These are phyloP conservation scores for Cladosporium sp. DNA, from an alignment of 2,329 filamentous ascomycete genomes.

Conservation along the genomic window DNA sequence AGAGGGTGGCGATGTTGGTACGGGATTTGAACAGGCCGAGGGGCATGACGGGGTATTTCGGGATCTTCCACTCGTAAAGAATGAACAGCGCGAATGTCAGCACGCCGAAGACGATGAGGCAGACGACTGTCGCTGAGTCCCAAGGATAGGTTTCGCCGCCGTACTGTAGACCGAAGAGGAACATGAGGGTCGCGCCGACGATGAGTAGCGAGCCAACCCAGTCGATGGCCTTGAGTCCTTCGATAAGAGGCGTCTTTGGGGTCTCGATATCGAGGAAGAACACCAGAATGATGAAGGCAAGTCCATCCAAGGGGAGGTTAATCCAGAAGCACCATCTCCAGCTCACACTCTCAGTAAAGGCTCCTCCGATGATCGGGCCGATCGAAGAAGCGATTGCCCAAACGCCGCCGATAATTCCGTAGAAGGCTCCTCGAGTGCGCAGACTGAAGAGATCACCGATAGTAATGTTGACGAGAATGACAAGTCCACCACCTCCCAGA, in stretches of 20 bases:
- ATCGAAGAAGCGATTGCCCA: conserved; percentile 66
- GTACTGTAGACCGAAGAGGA: conserved; percentile 82
- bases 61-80: conserved; percentile 70
- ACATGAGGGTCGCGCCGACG: conserved; percentile 78
- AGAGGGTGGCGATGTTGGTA: conserved; percentile 66
- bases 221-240: conserved; percentile 65
- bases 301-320: conserved; percentile 63
- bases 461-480: conserved; percentile 64
- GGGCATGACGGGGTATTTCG: conserved; percentile 77
- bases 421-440: conserved; percentile 57
- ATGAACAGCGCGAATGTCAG: conserved; percentile 63
- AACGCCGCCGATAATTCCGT: conserved; percentile 65
- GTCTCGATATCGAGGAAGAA: conserved; percentile 68
- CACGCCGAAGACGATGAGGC: conserved; percentile 72
- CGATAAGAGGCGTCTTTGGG: conserved; percentile 61
- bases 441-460: conserved; percentile 66
- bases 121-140: conserved; percentile 72
- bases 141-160: conserved; percentile 76
- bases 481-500: conserved; percentile 62
- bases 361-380: conserved; percentile 68
- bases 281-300: conserved; percentile 59
- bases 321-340: conserved; percentile 70
- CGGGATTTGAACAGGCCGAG: conserved; percentile 65
- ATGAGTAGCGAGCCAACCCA: conserved; percentile 67
- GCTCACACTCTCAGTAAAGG: conserved; percentile 61